These are phyloP conservation scores for Xylariales sp. DNA, from an alignment of 2,329 filamentous ascomycete genomes.

Conservation along the genomic window DNA sequence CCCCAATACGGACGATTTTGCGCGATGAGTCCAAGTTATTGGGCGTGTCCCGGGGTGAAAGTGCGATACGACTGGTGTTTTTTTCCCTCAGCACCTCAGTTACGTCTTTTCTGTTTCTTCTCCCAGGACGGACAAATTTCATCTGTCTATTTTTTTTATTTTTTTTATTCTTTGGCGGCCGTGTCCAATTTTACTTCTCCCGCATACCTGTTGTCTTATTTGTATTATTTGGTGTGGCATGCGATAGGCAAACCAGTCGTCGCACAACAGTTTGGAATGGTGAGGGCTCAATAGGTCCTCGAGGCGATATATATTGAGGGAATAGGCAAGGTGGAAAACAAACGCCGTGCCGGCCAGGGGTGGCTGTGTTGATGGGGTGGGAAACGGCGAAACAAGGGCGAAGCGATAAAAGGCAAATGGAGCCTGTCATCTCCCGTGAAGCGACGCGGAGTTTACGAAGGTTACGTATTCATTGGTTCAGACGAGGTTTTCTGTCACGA, in stretches of 20 bases:
- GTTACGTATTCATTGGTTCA: conserved; percentile 47
- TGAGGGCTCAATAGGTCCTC: conserved; percentile 26
- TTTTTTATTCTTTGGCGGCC: conserved; percentile 36
- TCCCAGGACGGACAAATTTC: conserved; percentile 40
- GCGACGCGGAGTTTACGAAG: conserved; percentile 47
- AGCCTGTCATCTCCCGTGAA: conserved; percentile 35
- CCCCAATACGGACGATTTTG: conserved; percentile 25
- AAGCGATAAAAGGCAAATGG: conserved; percentile 34
- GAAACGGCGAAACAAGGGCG: conserved; percentile 33
- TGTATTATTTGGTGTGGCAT: conserved; percentile 41
- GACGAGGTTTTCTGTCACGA: conserved; percentile 40
- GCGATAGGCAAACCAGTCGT: conserved; percentile 31
- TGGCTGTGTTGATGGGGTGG: conserved; percentile 3
- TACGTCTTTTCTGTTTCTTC: conserved; percentile 43
- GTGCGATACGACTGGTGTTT: conserved; percentile 38
- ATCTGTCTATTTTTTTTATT: conserved; percentile 45
- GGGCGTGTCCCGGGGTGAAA: conserved; percentile 47
- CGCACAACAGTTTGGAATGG: conserved; percentile 30
- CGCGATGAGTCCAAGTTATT: conserved; percentile 42
- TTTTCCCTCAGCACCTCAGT: conserved; percentile 48
- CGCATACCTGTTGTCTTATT: conserved; percentile 33
- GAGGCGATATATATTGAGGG: conserved; percentile 38
- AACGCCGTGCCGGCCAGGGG: conserved; percentile 1
- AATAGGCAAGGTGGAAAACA: conserved; percentile 20
- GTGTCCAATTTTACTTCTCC: conserved; percentile 45